Base-by-base conservation (phyloP, 1,139 yeast genomes). In the Pichia sorboxylosa region DNA sequence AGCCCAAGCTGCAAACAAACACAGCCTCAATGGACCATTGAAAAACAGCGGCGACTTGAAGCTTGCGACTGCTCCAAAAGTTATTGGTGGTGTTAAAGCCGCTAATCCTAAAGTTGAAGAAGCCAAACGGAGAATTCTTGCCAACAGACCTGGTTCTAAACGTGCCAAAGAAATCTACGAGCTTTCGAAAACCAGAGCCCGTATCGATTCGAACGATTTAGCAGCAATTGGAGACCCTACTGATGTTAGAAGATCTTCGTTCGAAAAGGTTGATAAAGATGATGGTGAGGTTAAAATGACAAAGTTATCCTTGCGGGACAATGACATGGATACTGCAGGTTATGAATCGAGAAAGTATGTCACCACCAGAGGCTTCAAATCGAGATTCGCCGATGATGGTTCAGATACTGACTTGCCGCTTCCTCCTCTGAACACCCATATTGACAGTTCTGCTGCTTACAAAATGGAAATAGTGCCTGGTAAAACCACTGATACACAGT, bases 341-440 rank as follows among this genome's bases (percentile, higher is more conserved):
- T 26, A 28, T 17, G 40, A 36, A 17, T 18, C 14, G 10, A 27
- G 22, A 10, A 38, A 34, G 13, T 28, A 26, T 16, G 13, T 14
- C 8, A 24, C 17, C 11, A 14, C 21, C 19, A 34, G 27, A 25
- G 29, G 30, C 11, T 57, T 49, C 43, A 58, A 46, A 34, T 73
- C 82, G 1, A 59, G 81, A 43, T 65, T 72, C 38, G 59, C 58
- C 6, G 80, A 74, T 48, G 72, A 80, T 7, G 77, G 72, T 39
- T 66, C 63, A 11, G 69, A 63, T 29, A 55, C 55, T 5, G 69
- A 63, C 24, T 37, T 31, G 26, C 47, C 43, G 6, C 23, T 36
- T 10, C 34, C 41, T 28, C 43, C 45, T 16, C 30, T 40, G 13
- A 33, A 38, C 11, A 40, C 42, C 7, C 13, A 24, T 10, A 13